Base-by-base conservation (phyloP, 306 rosid genomes). In the Purshia tridentata region DNA sequence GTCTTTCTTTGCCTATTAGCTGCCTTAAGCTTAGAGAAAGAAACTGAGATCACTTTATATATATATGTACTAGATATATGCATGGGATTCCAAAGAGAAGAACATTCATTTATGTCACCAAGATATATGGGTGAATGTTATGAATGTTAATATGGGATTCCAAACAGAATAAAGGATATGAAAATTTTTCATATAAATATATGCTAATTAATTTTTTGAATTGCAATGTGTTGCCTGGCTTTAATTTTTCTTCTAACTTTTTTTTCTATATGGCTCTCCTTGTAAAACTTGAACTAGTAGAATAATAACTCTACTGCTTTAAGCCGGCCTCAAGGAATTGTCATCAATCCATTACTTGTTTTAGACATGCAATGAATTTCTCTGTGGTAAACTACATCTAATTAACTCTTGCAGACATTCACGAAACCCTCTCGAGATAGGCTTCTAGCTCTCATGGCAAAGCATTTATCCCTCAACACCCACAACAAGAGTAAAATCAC, bases 11-110 rank as follows among this genome's bases (percentile, higher is more conserved):
- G 74, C 29, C 29, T 69, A 59, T 44, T 74, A 81, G 74, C 77
- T 88, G 78, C 80, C 77, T 35, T 83, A 80, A 86, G 77, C 74
- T 70, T 54, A 50, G 3, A 20, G 16, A 46, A 39, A 60, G 10
- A 39, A 19, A 14, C 39, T 70, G 16, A 70, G 74, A 20, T 29
- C 35, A 29, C 52, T 13, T n/a, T n/a, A n/a, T n/a, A n/a, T n/a
- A 1, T 20, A 42, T 4, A 54, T 19, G 18, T 41, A 41, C 18
- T 42, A 10, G 19, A 64, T 35, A 14, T 44, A 15, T n/a, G n/a
- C n/a, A n/a, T 13, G 12, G 46, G 66, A 60, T 60, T 60, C 20
- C 46, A 10, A 35, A 37, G 66, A 7, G 20, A 59, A 59, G 65
- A 59, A 35, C 35, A 57, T 29, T 58, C 42, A 58, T 29, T 8